phyloP scores from a whole-genome alignment of 192 early-diverging fungal genomes.

The Coemansia javaensis region DNA sequence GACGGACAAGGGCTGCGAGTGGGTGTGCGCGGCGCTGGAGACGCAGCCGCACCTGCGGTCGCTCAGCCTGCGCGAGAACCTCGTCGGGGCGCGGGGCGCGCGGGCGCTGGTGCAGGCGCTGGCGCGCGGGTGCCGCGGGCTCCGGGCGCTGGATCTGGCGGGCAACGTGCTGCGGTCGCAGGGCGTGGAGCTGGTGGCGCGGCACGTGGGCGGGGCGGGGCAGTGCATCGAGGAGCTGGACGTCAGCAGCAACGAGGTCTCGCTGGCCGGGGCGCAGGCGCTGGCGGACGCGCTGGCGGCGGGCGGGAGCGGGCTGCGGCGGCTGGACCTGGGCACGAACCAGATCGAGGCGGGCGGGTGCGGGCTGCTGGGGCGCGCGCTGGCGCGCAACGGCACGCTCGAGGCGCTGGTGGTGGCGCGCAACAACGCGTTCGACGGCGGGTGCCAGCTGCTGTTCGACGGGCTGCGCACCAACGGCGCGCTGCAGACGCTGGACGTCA shows the following conservation, averaged over 20 bases:
- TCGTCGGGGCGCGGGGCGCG: conserved; percentile 6
- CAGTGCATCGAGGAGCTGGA: conserved; percentile 8
- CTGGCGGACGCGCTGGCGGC: conserved; percentile 3
- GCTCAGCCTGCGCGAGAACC: conserved; percentile 24
- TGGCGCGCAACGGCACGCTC: conserved; percentile 13
- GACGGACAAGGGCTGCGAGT: conserved; percentile 7
- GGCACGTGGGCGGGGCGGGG: conserved; percentile 3
- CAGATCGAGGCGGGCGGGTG: conserved; percentile 17
- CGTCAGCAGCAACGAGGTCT: conserved; percentile 27
- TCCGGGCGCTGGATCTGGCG: conserved; percentile 17
- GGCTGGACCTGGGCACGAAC: conserved; percentile 29
- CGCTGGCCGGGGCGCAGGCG: conserved; percentile 6
- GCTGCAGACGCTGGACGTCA: conserved; percentile 12
- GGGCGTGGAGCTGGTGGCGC: conserved; percentile 11
- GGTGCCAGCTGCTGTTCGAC: conserved; percentile 16
- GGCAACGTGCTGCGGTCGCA: conserved; percentile 18
- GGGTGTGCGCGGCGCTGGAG: conserved; percentile 13
- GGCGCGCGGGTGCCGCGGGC: conserved; percentile 9
- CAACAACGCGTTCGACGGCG: conserved; percentile 35
- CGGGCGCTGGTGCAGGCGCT: conserved; percentile 4
- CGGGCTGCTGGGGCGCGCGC: conserved; percentile 3
- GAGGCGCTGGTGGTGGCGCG: conserved; percentile 8
- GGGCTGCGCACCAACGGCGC: conserved; percentile 6
- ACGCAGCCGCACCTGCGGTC: conserved; percentile 19
- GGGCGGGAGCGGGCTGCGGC: neutral